Evolutionary conservation across 306 rosid species (phyloP).

Genomic region (Glycine soja): DNA sequence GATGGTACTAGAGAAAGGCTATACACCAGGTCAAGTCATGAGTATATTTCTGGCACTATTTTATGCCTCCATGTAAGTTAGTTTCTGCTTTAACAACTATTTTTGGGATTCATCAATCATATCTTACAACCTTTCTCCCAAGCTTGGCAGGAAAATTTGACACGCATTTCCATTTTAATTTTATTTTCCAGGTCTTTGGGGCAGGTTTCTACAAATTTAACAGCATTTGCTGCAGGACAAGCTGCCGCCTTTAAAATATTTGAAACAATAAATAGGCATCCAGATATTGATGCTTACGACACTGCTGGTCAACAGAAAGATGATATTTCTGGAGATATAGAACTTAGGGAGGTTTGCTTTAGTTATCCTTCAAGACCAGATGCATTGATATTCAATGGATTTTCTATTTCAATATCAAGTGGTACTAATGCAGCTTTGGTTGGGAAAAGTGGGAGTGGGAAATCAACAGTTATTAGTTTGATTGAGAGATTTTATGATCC

Average conservation of each 20-base stretch:
- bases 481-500: conserved; percentile 93
- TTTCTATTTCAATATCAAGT: conserved; percentile 68
- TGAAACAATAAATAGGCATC: conserved; percentile 58
- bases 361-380: conserved; percentile 79
- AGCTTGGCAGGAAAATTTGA: background rate
- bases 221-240: conserved; percentile 62
- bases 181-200: conserved; percentile 58
- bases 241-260: conserved; percentile 69
- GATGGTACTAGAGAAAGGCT: conserved; percentile 73
- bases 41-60: conserved; percentile 61
- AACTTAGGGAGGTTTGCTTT: conserved; percentile 66
- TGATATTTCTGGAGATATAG: conserved; percentile 75
- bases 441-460: conserved; percentile 89
- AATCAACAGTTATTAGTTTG: conserved; percentile 77
- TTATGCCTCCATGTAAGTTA: conserved; percentile 70
- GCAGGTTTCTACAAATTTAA: conserved; percentile 58
- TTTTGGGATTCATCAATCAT: conserved; percentile 15
- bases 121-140: conserved; percentile 21
- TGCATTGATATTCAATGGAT: conserved; percentile 63
- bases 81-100: conserved; percentile 19
- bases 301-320: conserved; percentile 45
- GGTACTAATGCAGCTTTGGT: conserved; percentile 81
- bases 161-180: background rate
- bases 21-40: conserved; percentile 68
- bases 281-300: conserved; percentile 59